phyloP scores from a whole-genome alignment of 352 stramenopile genomes.

The Pythium myriotylum region DNA sequence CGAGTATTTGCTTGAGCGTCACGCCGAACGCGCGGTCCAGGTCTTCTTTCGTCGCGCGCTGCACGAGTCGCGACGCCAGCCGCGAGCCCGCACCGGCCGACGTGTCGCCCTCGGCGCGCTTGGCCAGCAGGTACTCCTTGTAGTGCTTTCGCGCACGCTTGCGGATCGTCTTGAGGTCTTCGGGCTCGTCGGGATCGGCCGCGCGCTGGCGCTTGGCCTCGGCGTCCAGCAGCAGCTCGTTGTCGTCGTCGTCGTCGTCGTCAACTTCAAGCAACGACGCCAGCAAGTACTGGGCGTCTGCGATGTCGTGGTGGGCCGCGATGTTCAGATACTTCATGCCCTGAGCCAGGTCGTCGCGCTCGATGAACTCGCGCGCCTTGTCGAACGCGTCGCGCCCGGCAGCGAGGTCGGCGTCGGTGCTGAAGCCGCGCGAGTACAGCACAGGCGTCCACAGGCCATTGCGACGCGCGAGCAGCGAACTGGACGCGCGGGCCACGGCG shows the following conservation, averaged over 20 bases:
- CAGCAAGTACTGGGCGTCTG: conserved; percentile 77
- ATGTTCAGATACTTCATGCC: conserved; percentile 67
- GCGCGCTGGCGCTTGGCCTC: conserved; percentile 67
- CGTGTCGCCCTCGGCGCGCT: conserved; percentile 32
- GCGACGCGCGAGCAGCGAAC: neutral
- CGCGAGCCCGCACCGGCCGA: conserved; percentile 12
- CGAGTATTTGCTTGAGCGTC: conserved; percentile 68
- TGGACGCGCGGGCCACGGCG: neutral
- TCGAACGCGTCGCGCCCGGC: conserved; percentile 44
- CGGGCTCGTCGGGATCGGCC: conserved; percentile 42
- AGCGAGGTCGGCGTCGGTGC: conserved; percentile 15
- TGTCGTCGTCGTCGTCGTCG: conserved; percentile 23
- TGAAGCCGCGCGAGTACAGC: neutral
- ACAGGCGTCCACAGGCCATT: neutral
- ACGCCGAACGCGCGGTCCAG: conserved; percentile 75
- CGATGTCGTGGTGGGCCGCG: conserved; percentile 62
- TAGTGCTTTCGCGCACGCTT: conserved; percentile 78
- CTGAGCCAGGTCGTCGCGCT: conserved; percentile 50
- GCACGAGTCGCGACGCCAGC: conserved; percentile 38
- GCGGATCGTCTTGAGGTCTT: conserved; percentile 76
- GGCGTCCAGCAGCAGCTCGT: conserved; percentile 56
- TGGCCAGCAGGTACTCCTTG: conserved; percentile 67
- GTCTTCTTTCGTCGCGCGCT: conserved; percentile 56
- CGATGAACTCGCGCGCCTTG: conserved; percentile 62
- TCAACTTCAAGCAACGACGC: conserved; percentile 60